Conservation (phyloP, 192 early-diverging fungal genomes). For the Gigaspora rosea region DNA sequence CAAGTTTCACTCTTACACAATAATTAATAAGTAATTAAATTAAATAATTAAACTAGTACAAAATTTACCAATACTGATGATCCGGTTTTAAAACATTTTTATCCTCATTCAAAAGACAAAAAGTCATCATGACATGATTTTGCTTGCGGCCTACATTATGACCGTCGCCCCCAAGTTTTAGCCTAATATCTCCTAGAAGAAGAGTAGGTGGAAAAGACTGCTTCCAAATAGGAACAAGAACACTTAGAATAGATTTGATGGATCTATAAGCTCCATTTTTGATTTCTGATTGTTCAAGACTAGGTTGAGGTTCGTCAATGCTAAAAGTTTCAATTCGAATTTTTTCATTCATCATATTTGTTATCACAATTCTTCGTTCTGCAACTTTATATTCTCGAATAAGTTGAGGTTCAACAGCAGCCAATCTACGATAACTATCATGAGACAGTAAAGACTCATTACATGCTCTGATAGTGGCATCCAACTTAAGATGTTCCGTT, state of each 20-base stretch:
- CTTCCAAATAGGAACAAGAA: no score
- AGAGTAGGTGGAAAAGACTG: no score
- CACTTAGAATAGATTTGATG: background rate
- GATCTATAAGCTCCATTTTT: background rate
- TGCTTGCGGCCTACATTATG: no score
- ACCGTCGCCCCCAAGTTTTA: no score
- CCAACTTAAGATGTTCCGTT: no score
- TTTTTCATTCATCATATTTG: background rate
- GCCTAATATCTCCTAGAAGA: no score
- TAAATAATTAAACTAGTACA: background rate
- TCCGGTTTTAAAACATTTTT: background rate
- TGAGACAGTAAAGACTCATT: no score
- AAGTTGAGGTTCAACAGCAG: background rate
- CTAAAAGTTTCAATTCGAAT: background rate
- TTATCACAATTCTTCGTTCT: background rate
- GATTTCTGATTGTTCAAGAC: background rate
- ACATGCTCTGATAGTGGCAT: no score
- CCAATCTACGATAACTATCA: no score
- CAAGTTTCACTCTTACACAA: no score
- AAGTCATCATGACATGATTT: background rate
- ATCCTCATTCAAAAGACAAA: constrained; percentile 9
- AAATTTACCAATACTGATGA: background rate
- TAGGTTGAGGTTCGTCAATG: background rate
- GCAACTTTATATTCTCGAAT: background rate
- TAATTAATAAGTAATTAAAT: no score